Conservation (phyloP, 495 filamentous ascomycete genomes). For the Xylaria grammica region DNA sequence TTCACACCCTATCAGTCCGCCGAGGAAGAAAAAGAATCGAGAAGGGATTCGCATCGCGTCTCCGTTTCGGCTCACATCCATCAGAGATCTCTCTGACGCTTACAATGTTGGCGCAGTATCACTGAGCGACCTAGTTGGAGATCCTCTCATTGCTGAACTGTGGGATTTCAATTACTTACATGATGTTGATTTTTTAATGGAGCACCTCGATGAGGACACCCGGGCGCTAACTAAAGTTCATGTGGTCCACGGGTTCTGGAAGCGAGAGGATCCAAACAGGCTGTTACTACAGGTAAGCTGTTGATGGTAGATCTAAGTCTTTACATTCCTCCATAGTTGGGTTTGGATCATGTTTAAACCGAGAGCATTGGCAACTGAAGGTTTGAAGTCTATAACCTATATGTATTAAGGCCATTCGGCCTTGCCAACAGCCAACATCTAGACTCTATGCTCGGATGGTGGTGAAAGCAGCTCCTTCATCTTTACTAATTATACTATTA, state of each 20-base stretch:
- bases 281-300: conserved; percentile 63
- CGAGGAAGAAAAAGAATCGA: conserved; percentile 35
- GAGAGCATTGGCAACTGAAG: not conserved
- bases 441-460: too few species aligned
- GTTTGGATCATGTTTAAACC: not conserved
- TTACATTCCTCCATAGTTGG: too few species aligned
- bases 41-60: conserved; percentile 50
- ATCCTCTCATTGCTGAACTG: conserved; percentile 81
- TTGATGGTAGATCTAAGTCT: too few species aligned
- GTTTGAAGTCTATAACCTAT: not conserved
- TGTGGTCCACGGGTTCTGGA: conserved; percentile 89
- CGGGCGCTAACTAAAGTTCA: conserved; percentile 68
- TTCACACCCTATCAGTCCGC: conserved; percentile 48
- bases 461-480: not conserved
- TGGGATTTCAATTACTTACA: conserved; percentile 93
- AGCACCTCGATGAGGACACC: conserved; percentile 71
- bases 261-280: conserved; percentile 67
- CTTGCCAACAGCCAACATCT: too few species aligned
- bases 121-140: conserved; percentile 74
- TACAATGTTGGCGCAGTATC: conserved; percentile 72
- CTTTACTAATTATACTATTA: conserved; percentile 25
- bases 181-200: conserved; percentile 74
- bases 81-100: conserved; percentile 64
- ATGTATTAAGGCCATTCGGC: too few species aligned
- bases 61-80: conserved; percentile 75